phyloP scores from a whole-genome alignment of 495 filamentous ascomycete genomes.

The Aspergillus sclerotioniger region DNA sequence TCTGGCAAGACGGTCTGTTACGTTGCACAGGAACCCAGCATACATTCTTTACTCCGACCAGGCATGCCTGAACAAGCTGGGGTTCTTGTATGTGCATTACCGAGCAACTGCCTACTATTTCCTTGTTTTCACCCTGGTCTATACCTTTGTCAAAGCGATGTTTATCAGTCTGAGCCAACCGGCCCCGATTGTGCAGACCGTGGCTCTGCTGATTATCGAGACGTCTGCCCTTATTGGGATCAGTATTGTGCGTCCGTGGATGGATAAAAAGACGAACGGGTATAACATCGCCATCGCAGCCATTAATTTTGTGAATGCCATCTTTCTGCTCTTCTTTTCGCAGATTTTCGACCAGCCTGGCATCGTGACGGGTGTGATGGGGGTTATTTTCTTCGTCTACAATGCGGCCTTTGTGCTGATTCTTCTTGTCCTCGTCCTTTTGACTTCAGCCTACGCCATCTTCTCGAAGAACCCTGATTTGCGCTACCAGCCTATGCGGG shows the following conservation, averaged over 20 bases:
- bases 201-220: constrained; percentile 85
- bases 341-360: constrained; percentile 81
- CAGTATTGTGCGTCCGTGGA: constrained; percentile 85
- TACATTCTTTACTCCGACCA: constrained; percentile 98
- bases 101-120: constrained; percentile 97
- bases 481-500: constrained; percentile 94
- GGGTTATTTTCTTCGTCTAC: constrained; percentile 87
- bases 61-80: constrained; percentile 93
- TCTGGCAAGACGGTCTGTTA: constrained; percentile 81
- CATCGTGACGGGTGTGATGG: constrained; percentile 88
- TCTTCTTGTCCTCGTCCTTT: constrained; percentile 81
- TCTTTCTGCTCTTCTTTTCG: constrained; percentile 84
- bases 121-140: constrained; percentile 76
- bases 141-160: constrained; percentile 82
- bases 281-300: constrained; percentile 93
- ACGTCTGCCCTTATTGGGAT: constrained; percentile 74
- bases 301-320: constrained; percentile 86
- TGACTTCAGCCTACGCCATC: constrained; percentile 79
- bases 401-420: constrained; percentile 87
- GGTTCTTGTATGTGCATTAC: constrained; percentile 97
- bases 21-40: constrained; percentile 93
- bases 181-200: constrained; percentile 73
- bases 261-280: constrained; percentile 98
- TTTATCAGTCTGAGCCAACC: constrained; percentile 85
- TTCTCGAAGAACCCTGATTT: constrained; percentile 94